phyloP scores from a whole-genome alignment of 768 basidiomycete species.

The Mycena polygramma region DNA sequence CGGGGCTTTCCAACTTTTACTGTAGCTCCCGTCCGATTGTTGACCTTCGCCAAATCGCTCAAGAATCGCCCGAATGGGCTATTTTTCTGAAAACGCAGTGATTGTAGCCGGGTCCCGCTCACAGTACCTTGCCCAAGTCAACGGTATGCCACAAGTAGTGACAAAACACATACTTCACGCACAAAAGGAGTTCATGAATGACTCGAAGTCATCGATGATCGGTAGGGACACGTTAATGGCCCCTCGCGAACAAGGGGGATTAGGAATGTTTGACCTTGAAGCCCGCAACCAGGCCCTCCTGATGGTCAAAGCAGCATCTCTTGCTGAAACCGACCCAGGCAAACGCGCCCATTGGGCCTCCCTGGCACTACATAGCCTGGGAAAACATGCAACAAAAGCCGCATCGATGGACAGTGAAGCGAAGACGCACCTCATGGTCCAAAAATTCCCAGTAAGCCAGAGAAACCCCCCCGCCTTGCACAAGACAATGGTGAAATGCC shows the following conservation, averaged over 20 bases:
- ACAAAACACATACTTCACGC: not conserved
- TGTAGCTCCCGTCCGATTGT: too few species aligned
- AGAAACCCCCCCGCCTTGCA: not conserved
- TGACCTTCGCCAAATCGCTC: too few species aligned
- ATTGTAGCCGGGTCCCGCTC: slow-evolving; percentile 46
- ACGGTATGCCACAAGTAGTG: slow-evolving; percentile 43
- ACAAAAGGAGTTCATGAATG: slow-evolving; percentile 4
- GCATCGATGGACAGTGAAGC: not conserved
- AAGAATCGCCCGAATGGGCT: too few species aligned
- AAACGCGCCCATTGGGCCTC: not conserved
- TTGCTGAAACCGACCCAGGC: not conserved
- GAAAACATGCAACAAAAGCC: not conserved
- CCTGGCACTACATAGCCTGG: not conserved
- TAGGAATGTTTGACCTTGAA: slow-evolving; percentile 2
- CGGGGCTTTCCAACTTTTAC: too few species aligned
- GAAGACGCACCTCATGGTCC: not conserved
- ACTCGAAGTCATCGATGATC: slow-evolving; percentile 22
- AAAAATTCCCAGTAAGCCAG: not conserved
- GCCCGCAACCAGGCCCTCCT: slow-evolving; percentile 41
- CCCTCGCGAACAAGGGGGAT: not conserved
- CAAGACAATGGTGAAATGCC: too few species aligned
- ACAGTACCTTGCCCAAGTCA: slow-evolving; percentile 44
- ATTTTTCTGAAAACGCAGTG: too few species aligned
- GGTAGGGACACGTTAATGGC: slow-evolving; percentile 33
- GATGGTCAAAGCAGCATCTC: not conserved